Evolutionary conservation across 495 filamentous ascomycete species (phyloP).

Genomic region (Penicillium ucsense): DNA sequence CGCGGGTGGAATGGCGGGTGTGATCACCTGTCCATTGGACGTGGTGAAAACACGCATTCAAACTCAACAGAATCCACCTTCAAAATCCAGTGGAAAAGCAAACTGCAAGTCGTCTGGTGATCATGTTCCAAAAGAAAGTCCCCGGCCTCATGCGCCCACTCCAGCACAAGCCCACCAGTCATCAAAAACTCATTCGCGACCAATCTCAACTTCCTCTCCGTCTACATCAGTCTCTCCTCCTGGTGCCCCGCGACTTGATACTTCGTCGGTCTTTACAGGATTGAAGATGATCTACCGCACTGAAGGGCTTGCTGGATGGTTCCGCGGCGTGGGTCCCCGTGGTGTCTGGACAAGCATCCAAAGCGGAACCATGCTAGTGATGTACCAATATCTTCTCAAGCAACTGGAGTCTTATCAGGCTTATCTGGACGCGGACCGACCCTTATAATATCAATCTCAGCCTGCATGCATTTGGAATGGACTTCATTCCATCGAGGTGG

Average conservation of each 20-base stretch:
- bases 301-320: slow-evolving; percentile 84
- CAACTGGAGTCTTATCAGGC: slow-evolving; percentile 50
- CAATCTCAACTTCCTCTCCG: slow-evolving; percentile 78
- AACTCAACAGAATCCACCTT: slow-evolving; percentile 65
- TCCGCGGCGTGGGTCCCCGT: slow-evolving; percentile 86
- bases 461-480: slow-evolving; percentile 10
- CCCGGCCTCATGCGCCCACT: slow-evolving; percentile 21
- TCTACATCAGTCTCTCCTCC: slow-evolving; percentile 67
- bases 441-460: slow-evolving; percentile 10
- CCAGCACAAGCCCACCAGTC: slow-evolving; percentile 17
- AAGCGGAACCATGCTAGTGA: slow-evolving; percentile 90
- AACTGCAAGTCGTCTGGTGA: slow-evolving; percentile 16
- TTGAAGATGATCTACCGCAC: slow-evolving; percentile 77
- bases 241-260: slow-evolving; percentile 68
- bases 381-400: slow-evolving; percentile 83
- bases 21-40: slow-evolving; percentile 90
- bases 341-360: slow-evolving; percentile 98
- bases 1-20: slow-evolving; percentile 90
- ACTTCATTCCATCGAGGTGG: slow-evolving; percentile 17
- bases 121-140: slow-evolving; percentile 27
- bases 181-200: slow-evolving; percentile 36
- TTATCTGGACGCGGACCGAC: slow-evolving; percentile 14
- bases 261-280: slow-evolving; percentile 78
- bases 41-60: slow-evolving; percentile 98
- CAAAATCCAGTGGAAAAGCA: slow-evolving; percentile 8